Evolutionary conservation across 192 early-diverging fungal species (phyloP).

Genomic region (Gigaspora rosea): DNA sequence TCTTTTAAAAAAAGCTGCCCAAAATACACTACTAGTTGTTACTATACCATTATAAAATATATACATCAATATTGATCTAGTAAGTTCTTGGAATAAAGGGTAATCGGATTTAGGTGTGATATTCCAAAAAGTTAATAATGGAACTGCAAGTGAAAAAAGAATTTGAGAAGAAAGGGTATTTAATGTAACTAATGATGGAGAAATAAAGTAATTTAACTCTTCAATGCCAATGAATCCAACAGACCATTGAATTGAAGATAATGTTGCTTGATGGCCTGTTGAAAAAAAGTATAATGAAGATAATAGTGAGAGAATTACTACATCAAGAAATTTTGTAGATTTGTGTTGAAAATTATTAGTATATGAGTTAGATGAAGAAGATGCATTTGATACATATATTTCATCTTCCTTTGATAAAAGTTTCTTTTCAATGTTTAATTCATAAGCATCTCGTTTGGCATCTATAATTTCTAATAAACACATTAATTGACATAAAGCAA

Average conservation of each 20-base stretch:
- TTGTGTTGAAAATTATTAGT: not conserved
- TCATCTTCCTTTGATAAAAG: slow-evolving; percentile 2
- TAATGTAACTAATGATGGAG: slow-evolving; percentile 72
- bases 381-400: not conserved
- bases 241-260: slow-evolving; percentile 91
- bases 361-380: not conserved
- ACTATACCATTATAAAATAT: slow-evolving; percentile 50
- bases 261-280: slow-evolving; percentile 90
- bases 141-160: slow-evolving; percentile 52
- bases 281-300: slow-evolving; percentile 75
- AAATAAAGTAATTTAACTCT: slow-evolving; percentile 68
- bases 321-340: slow-evolving; percentile 42
- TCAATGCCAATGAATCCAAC: slow-evolving; percentile 84
- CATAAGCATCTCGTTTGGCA: slow-evolving; percentile 39
- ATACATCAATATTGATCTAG: slow-evolving; percentile 49
- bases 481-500: slow-evolving; percentile 48
- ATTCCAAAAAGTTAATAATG: slow-evolving; percentile 63
- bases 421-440: slow-evolving; percentile 18
- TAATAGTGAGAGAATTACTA: slow-evolving; percentile 54
- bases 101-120: slow-evolving; percentile 40
- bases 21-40: slow-evolving; percentile 50
- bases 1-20: slow-evolving; percentile 71
- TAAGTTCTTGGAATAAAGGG: slow-evolving; percentile 45
- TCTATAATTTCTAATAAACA: slow-evolving; percentile 54
- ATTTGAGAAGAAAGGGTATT: slow-evolving; percentile 74